These are phyloP conservation scores for Brassica rapa DNA, from an alignment of 345 rosid species.

Conservation along the genomic window DNA sequence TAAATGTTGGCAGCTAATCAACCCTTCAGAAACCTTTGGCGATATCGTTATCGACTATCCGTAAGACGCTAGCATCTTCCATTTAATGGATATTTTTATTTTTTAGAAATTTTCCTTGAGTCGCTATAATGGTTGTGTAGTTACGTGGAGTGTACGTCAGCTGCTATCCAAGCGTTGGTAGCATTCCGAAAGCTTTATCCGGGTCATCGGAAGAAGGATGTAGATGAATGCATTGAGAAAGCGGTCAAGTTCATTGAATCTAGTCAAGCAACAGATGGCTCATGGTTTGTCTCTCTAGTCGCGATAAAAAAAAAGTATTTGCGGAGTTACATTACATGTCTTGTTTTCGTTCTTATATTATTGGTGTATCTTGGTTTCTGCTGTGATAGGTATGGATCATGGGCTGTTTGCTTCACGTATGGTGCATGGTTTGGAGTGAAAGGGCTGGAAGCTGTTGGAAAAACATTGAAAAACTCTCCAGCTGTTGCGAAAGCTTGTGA, in stretches of 20 bases:
- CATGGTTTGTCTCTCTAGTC: slow-evolving; percentile 69
- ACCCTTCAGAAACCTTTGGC: slow-evolving; percentile 98
- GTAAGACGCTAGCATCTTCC: slow-evolving; percentile 53
- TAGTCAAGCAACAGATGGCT: slow-evolving; percentile 81
- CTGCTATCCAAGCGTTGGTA: slow-evolving; percentile 83
- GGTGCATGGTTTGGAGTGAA: slow-evolving; percentile 82
- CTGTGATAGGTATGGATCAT: slow-evolving; percentile 85
- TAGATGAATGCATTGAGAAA: slow-evolving; percentile 67
- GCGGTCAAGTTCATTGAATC: slow-evolving; percentile 63
- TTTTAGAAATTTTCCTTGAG: slow-evolving; percentile 22
- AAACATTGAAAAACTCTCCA: slow-evolving; percentile 54
- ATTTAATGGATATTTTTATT: slow-evolving; percentile 7
- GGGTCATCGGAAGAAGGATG: slow-evolving; percentile 71
- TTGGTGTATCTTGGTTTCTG: slow-evolving; percentile 1
- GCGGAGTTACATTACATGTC: not conserved
- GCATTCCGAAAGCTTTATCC: slow-evolving; percentile 70
- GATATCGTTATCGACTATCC: slow-evolving; percentile 95
- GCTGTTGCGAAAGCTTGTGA: slow-evolving; percentile 75
- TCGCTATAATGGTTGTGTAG: slow-evolving; percentile 41
- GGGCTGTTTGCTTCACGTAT: slow-evolving; percentile 90
- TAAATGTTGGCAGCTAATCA: slow-evolving; percentile 59
- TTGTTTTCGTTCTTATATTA: not conserved
- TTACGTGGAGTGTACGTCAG: slow-evolving; percentile 93
- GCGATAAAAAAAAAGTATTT: not conserved
- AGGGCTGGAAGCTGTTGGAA: slow-evolving; percentile 82